A percentile compares a stretch with the other conserved stretches of the same genome.
Conservation (phyloP, 768 basidiomycete genomes). For the Stropharia rugosoannulata region DNA sequence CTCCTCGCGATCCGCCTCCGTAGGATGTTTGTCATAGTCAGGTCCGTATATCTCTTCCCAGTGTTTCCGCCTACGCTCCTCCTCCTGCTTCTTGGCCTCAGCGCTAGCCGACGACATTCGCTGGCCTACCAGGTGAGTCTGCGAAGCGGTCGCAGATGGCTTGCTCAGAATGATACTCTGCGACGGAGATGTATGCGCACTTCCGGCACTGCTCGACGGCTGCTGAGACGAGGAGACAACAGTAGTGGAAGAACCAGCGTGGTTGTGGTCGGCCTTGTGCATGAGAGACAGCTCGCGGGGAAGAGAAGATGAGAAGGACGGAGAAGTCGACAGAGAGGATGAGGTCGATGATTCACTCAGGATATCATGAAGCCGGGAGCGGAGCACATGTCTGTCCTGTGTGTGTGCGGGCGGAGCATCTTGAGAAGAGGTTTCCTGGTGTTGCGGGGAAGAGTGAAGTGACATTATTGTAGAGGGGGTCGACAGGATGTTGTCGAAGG, state of each 20-base stretch:
- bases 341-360: conserved; percentile 40
- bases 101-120: conserved; percentile 46
- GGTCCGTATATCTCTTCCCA: conserved; percentile 24
- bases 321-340: conserved; percentile 41
- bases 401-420: conserved; percentile 11
- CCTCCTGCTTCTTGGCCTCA: conserved; percentile 53
- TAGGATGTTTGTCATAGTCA: conserved; percentile 17
- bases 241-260: neutral
- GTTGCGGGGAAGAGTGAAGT: conserved; percentile 3
- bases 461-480: conserved; percentile 18
- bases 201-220: neutral
- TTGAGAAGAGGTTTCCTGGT: conserved; percentile 8
- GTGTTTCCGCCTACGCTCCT: conserved; percentile 26
- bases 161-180: conserved; percentile 1
- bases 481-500: conserved; percentile 16
- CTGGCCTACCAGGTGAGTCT: neutral
- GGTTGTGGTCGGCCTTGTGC: neutral
- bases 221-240: neutral
- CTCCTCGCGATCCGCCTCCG: conserved; percentile 14
- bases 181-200: neutral
- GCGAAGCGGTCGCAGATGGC: conserved; percentile 14
- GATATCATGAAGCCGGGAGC: conserved; percentile 44
- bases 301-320: conserved; percentile 23
- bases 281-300: conserved; percentile 9
- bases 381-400: conserved; percentile 29